Evolutionary conservation across 129 eudicot genomes (phyloP), one percentile per base, ranked within the genome.

Genomic region (Chrysanthemum makinoi): DNA sequence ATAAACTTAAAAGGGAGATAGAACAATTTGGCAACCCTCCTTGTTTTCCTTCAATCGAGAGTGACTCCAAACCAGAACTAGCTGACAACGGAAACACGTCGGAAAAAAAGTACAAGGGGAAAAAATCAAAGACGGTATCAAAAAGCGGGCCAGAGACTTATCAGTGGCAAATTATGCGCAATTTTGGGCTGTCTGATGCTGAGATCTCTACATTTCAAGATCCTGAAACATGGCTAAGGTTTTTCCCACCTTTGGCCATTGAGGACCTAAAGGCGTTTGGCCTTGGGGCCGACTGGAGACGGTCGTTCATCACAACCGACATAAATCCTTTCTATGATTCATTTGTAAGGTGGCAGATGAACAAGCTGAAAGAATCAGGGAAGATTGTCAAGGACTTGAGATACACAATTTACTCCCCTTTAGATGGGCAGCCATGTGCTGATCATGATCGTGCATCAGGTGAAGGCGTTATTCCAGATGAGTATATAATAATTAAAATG

Each of bases 371-470:
- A 74, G 80, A 74, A 70, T 47, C 64, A 75, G 95, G 95, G 56
- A 90, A 90, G 68, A 80, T 90, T 64, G 97, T 87, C 28, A 90
- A 90, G 77, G 97, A 87, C 75, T 57, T 85, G 72, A 77, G 97
- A 53, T 90, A 90, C 80, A 72, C 91, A 10, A 72, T 87, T 15
- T 90, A 78, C 62, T 90, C 97, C 2, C 97, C 97, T 19, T 64
- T 85, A 51, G 97, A 90, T 74, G 95, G 97, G 46, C 97, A 87
- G 70, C 95, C 95, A 3, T 90, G 97, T 73, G 97, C 97, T 12
- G 97, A 90, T 76, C 97, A 90, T 65, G 97, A 90, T 47, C 87
- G 97, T 15, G 97, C 97, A 60, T 90, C 97, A 9, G 97, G 97
- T 14, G 97, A 90, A 77, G 97, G 97, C 55, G 95, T 90, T 65